A percentile compares a stretch with the other conserved stretches of the same genome.
Evolutionary conservation across 495 filamentous ascomycete species (phyloP).

Genomic region (Penicillium diatomitis): DNA sequence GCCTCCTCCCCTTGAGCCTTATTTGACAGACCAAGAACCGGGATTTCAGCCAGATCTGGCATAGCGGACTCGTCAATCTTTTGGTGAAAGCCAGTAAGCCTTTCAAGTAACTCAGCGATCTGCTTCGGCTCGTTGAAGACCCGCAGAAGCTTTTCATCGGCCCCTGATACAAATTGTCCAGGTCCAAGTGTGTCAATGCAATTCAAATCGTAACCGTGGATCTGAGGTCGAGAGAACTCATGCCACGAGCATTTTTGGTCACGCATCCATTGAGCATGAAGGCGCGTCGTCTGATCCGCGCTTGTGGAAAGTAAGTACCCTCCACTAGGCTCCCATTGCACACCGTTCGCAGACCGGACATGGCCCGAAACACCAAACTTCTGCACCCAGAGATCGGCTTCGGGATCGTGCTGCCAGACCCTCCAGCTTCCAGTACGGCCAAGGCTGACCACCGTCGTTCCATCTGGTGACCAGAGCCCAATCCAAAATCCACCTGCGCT

Average conservation of each 20-base stretch:
- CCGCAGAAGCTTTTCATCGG: conserved; percentile 92
- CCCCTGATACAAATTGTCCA: conserved; percentile 81
- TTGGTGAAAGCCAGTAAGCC: conserved; percentile 52
- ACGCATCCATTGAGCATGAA: conserved; percentile 76
- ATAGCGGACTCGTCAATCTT: conserved; percentile 36
- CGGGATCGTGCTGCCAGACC: conserved; percentile 53
- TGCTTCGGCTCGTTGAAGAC: conserved; percentile 88
- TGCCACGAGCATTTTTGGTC: conserved; percentile 62
- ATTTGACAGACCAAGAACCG: conserved; percentile 91
- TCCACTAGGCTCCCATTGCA: conserved; percentile 78
- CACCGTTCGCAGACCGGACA: conserved; percentile 63
- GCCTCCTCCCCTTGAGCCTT: conserved; percentile 63
- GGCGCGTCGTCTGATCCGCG: conserved; percentile 87
- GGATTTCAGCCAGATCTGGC: conserved; percentile 84
- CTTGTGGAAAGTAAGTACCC: conserved; percentile 81
- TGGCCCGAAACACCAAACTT: conserved; percentile 75
- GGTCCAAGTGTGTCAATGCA: conserved; percentile 68
- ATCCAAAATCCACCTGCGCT: conserved; percentile 96
- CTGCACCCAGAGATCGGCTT: conserved; percentile 62
- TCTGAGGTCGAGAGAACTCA: conserved; percentile 91
- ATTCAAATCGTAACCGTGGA: conserved; percentile 97
- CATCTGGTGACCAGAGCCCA: conserved; percentile 81
- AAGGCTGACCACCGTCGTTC: conserved; percentile 63
- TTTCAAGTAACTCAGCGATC: conserved; percentile 63
- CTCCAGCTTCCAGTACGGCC: conserved; percentile 93